Evolutionary conservation across 768 basidiomycete genomes (phyloP).

Genomic region (Rhizopogon vinicolor): DNA sequence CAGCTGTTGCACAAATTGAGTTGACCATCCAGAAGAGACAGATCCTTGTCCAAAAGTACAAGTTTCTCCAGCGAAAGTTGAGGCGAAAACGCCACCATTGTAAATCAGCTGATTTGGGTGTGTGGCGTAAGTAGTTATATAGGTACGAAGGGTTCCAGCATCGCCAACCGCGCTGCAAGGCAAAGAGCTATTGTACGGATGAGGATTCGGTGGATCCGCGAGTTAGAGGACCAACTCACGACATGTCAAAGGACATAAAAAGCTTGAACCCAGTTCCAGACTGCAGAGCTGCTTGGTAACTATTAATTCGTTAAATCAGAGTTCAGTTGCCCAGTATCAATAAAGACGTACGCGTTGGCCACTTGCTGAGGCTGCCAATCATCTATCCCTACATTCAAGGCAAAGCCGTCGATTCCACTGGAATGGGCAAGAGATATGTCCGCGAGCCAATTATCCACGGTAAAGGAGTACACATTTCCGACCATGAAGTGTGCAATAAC

Average conservation of each 20-base stretch:
- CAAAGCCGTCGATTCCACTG: conserved; percentile 64
- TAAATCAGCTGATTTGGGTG: conserved; percentile 58
- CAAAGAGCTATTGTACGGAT: conserved; percentile 36
- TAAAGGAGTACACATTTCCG: conserved; percentile 67
- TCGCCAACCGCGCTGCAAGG: conserved; percentile 47
- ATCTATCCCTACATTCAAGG: conserved; percentile 65
- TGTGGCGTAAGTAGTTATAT: conserved; percentile 47
- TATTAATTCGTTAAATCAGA: conserved; percentile 20
- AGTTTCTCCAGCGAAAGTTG: conserved; percentile 66
- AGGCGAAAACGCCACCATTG: conserved; percentile 49
- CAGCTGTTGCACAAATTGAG: conserved; percentile 45
- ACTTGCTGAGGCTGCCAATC: conserved; percentile 60
- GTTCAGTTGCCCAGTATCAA: conserved; percentile 1
- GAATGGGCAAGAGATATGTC: conserved; percentile 53
- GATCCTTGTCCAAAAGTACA: conserved; percentile 62
- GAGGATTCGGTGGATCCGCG: background rate
- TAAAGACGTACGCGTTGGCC: conserved; percentile 50
- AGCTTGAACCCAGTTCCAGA: conserved; percentile 59
- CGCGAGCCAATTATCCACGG: conserved; percentile 33
- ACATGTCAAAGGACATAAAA: conserved; percentile 79
- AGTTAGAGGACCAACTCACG: conserved; percentile 35
- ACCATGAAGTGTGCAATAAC: conserved; percentile 58
- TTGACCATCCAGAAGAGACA: conserved; percentile 51
- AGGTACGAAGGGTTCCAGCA: conserved; percentile 44
- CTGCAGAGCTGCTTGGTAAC: conserved; percentile 52